Conservation (phyloP, 2,329 filamentous ascomycete genomes). For the Scedosporium boydii region DNA sequence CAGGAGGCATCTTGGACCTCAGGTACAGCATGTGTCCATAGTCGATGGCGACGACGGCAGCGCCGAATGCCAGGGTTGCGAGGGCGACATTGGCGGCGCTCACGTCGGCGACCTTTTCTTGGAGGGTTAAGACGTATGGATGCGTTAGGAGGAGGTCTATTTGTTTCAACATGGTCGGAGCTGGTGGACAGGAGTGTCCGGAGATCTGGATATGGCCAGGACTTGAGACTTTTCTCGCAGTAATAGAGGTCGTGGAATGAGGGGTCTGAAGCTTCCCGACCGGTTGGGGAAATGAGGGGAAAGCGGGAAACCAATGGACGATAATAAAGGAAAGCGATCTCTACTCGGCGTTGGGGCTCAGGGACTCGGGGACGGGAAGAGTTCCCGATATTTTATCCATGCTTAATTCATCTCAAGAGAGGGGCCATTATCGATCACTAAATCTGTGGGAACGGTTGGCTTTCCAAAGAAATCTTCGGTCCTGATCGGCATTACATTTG, state of each 20-base stretch:
- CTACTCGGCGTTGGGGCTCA: too few species aligned
- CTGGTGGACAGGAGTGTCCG: background rate
- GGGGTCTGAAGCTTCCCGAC: too few species aligned
- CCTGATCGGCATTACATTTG: too few species aligned
- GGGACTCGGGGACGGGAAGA: too few species aligned
- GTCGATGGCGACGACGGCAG: slow-evolving; percentile 24
- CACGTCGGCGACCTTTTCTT: background rate
- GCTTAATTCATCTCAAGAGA: too few species aligned
- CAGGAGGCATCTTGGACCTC: slow-evolving; percentile 41
- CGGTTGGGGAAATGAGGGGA: background rate
- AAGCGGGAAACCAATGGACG: background rate
- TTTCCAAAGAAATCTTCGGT: too few species aligned
- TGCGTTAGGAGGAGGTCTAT: background rate
- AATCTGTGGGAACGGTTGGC: too few species aligned
- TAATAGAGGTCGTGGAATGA: too few species aligned
- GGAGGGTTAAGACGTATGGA: background rate
- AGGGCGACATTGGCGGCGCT: background rate
- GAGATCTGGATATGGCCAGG: background rate
- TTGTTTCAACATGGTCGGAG: background rate
- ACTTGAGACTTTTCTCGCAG: background rate
- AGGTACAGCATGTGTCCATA: slow-evolving; percentile 40
- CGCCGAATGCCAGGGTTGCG: background rate
- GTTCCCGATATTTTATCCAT: too few species aligned
- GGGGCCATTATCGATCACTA: too few species aligned
- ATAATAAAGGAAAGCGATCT: too few species aligned